Evolutionary conservation across 305 asterid genomes (phyloP), one percentile per base, ranked within the genome.

Genomic region (Ilex paraguariensis): DNA sequence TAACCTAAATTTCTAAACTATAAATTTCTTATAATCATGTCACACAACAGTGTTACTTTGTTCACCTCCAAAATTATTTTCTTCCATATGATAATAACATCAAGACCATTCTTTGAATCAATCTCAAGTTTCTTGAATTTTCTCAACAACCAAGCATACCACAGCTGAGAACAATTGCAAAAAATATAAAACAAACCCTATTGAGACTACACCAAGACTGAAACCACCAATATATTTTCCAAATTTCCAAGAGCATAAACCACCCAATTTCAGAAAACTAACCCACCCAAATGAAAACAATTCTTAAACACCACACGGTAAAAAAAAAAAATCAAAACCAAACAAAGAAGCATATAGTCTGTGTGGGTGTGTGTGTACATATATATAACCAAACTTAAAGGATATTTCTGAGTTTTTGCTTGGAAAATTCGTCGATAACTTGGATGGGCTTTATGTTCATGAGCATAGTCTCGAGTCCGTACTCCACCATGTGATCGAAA

Each of bases 361-460:
- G 7, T 4, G 3, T 33, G 21, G 9, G 13, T 13, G 7, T 3
- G 10, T 52, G 14, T 11, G 2, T 13, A 14, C 12, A 48, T 7
- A 31, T 16, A 32, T 10, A 54, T 11, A 44, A 52, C 13, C 21
- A 4, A 40, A 62, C 32, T 4, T 0, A 62, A 81, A 88, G 95
- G 97, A 91, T 91, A 91, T 91, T 79, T 75, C 85, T 87, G 13
- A 91, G 85, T 77, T 76, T 86, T 45, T 39, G 57, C 4, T 71
- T 66, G 65, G 85, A 66, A 40, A 32, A 56, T 3, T 85, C 51
- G 67, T 91, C 81, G 2, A 73, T 11, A 30, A 88, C 72, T 78
- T 85, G 82, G 56, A 87, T 59, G 0, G 97, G 97, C 69, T 85
- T 85, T 59, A 91, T 46, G 55, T 52, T 73, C 61, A 45, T 13